Evolutionary conservation across 345 rosid species (phyloP).

Genomic region (Salix exigua): DNA sequence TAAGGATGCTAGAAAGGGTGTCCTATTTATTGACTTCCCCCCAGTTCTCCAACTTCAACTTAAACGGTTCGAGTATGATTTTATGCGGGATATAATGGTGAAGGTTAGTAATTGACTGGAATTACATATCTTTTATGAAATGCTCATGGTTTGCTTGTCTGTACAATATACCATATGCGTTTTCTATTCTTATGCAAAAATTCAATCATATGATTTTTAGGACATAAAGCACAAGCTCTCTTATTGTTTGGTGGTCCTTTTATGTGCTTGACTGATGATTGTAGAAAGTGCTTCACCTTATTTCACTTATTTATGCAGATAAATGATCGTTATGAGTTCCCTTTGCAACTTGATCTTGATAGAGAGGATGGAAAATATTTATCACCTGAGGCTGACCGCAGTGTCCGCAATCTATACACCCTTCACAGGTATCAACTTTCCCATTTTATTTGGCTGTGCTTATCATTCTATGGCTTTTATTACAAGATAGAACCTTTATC

Average conservation of each 20-base stretch:
- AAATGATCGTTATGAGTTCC: constrained; percentile 37
- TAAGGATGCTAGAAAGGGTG: constrained; percentile 52
- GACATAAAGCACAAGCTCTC: neutral
- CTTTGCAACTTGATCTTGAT: constrained; percentile 38
- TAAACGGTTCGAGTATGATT: constrained; percentile 49
- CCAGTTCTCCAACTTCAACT: constrained; percentile 69
- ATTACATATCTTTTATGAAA: neutral
- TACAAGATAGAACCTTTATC: neutral
- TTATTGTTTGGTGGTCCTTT: neutral
- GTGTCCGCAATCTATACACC: constrained; percentile 38
- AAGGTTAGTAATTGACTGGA: constrained; percentile 29
- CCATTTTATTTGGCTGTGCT: neutral
- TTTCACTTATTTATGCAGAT: constrained; percentile 15
- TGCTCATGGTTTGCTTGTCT: neutral
- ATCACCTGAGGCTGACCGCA: constrained; percentile 34
- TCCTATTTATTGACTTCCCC: constrained; percentile 70
- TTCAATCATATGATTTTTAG: no score
- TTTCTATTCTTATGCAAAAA: no score
- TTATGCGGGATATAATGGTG: constrained; percentile 49
- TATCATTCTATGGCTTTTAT: neutral
- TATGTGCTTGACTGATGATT: neutral
- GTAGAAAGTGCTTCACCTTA: neutral
- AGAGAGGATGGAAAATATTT: constrained; percentile 30
- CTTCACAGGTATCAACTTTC: constrained; percentile 69
- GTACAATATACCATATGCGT: neutral